Evolutionary conservation across 768 basidiomycete species (phyloP).

Genomic region (Pleurotus ostreatus): DNA sequence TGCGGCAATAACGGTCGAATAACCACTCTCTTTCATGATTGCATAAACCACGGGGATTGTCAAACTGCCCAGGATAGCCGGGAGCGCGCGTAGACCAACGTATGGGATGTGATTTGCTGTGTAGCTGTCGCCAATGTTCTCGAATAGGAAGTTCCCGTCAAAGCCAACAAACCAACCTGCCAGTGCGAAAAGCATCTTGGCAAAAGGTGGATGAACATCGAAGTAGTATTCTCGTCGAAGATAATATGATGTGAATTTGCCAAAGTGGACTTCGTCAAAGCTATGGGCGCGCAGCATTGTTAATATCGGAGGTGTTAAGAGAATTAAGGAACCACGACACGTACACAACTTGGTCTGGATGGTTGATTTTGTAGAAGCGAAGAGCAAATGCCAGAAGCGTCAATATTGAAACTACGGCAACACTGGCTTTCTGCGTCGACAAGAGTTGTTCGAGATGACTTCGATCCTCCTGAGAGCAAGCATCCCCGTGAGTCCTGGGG

Average conservation of each 20-base stretch:
- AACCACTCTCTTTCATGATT: constrained; percentile 98
- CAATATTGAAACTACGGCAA: constrained; percentile 54
- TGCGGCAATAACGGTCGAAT: constrained; percentile 84
- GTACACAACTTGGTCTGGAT: constrained; percentile 93
- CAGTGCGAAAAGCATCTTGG: constrained; percentile 90
- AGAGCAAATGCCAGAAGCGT: constrained; percentile 78
- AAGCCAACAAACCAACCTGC: constrained; percentile 97
- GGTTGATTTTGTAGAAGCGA: constrained; percentile 92
- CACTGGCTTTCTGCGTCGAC: constrained; percentile 61
- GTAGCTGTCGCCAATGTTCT: constrained; percentile 94
- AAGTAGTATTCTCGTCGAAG: constrained; percentile 94
- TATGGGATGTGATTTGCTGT: constrained; percentile 84
- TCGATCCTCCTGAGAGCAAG: constrained; percentile 40
- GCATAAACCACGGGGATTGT: constrained; percentile 90
- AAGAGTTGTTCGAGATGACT: constrained; percentile 59
- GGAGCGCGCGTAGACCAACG: constrained; percentile 88
- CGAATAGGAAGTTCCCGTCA: constrained; percentile 91
- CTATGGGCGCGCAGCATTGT: constrained; percentile 30
- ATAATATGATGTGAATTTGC: constrained; percentile 96
- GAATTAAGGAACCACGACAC: constrained; percentile 23
- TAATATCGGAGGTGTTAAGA: constrained; percentile 1
- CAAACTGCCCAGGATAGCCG: constrained; percentile 86
- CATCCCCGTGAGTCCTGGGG: not conserved
- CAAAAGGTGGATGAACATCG: constrained; percentile 97
- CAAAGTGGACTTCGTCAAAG: constrained; percentile 98